These are phyloP conservation scores for Beta lomatogona DNA, from an alignment of 179 eudicot genomes.

Conservation along the genomic window DNA sequence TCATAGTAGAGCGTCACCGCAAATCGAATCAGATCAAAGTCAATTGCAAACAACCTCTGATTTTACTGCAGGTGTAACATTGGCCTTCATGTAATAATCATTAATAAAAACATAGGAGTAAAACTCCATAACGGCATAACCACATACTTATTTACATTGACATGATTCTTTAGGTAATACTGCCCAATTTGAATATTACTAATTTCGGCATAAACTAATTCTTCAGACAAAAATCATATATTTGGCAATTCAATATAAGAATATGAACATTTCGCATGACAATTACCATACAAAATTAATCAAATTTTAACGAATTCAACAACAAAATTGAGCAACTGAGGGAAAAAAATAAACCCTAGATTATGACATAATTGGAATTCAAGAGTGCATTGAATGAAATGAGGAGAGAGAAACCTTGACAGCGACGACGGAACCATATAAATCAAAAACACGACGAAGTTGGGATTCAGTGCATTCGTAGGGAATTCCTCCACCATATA, in stretches of 20 bases:
- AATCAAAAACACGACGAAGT: conserved; percentile 60
- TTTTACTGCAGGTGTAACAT: no score
- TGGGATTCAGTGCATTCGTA: conserved; percentile 68
- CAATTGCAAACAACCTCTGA: not conserved
- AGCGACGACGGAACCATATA: conserved; percentile 69
- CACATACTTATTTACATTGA: not conserved
- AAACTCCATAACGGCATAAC: no score
- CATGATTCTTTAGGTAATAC: not conserved
- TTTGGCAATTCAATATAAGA: not conserved
- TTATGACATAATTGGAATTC: not conserved
- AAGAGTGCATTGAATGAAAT: not conserved
- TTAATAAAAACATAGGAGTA: not conserved
- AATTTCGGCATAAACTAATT: not conserved
- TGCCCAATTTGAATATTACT: not conserved
- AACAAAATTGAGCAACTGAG: not conserved
- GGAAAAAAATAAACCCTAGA: not conserved
- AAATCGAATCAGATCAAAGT: no score
- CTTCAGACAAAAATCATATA: not conserved
- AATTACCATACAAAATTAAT: not conserved
- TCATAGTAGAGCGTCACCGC: no score
- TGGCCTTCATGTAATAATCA: not conserved
- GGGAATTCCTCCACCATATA: conserved; percentile 86
- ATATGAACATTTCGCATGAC: not conserved
- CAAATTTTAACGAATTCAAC: not conserved
- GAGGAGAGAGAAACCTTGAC: conserved; percentile 61